These are phyloP conservation scores for Penicillium manginii DNA, from an alignment of 495 filamentous ascomycete genomes.

Conservation along the genomic window DNA sequence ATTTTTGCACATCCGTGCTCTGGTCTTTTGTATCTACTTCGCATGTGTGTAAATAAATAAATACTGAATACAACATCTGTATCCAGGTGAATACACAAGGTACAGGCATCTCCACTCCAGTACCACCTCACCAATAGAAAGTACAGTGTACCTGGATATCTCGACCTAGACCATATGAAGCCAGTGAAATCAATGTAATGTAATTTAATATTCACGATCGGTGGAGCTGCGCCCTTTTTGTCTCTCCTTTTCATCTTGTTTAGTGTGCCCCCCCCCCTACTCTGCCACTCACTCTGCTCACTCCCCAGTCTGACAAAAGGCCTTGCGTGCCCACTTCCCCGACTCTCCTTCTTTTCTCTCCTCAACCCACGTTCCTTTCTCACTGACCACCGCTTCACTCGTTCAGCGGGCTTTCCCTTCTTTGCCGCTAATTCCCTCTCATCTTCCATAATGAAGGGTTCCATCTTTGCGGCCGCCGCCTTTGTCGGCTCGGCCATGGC, in stretches of 20 bases:
- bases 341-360: conserved; percentile 33
- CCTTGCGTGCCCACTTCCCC: conserved; percentile 53
- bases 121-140: conserved; percentile 14
- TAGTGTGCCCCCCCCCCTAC: conserved; percentile 39
- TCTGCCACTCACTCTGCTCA: conserved; percentile 44
- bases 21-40: neutral
- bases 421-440: conserved; percentile 30
- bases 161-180: conserved; percentile 16
- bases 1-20: conserved; percentile 5
- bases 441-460: conserved; percentile 67
- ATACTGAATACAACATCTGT: neutral
- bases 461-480: conserved; percentile 67
- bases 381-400: conserved; percentile 88
- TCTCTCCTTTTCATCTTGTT: conserved; percentile 18
- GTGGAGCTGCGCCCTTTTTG: conserved; percentile 21
- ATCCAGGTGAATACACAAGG: no score
- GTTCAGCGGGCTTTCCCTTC: conserved; percentile 91
- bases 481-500: conserved; percentile 65
- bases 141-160: conserved; percentile 25
- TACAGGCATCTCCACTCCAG: no score
- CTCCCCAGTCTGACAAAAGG: conserved; percentile 50
- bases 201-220: conserved; percentile 25
- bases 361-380: conserved; percentile 44
- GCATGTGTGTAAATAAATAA: neutral
- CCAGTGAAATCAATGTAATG: neutral